A percentile compares a stretch with the other conserved stretches of the same genome.
These are phyloP conservation scores for Claviceps sp. DNA, from an alignment of 2,329 filamentous ascomycete species.

Conservation along the genomic window DNA sequence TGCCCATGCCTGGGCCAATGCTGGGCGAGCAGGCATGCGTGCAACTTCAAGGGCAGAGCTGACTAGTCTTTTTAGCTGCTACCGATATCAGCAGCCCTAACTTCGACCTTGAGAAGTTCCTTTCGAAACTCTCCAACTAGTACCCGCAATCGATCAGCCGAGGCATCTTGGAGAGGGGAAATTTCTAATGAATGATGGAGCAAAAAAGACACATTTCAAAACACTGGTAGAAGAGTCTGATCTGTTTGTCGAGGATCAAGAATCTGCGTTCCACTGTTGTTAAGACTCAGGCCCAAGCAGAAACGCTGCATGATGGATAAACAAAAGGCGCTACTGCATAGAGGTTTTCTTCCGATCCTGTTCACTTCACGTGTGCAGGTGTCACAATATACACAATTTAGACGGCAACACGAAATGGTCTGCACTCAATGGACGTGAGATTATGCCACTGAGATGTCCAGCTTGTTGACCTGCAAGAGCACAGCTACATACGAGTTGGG, in stretches of 20 bases:
- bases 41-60: not conserved
- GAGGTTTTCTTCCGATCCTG: constrained; percentile 33
- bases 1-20: not conserved
- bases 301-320: constrained; percentile 21
- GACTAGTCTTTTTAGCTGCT: constrained; percentile 14
- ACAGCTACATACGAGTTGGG: not conserved
- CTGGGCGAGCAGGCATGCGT: not conserved
- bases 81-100: constrained; percentile 68
- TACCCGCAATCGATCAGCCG: constrained; percentile 27
- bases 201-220: not conserved
- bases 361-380: constrained; percentile 34
- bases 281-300: constrained; percentile 12
- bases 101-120: constrained; percentile 83
- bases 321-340: constrained; percentile 32
- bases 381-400: constrained; percentile 40
- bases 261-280: constrained; percentile 1
- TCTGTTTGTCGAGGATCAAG: constrained; percentile 2
- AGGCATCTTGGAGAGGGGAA: not conserved
- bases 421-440: not conserved
- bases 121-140: constrained; percentile 48
- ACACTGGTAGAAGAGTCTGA: not conserved
- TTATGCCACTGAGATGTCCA: not conserved
- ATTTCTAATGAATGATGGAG: not conserved
- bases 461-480: not conserved
- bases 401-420: constrained; percentile 18